Evolutionary conservation across 108 stramenopile genomes (phyloP), one percentile per base, ranked within the genome.

Genomic region (Cyclostephanos invisitatus): DNA sequence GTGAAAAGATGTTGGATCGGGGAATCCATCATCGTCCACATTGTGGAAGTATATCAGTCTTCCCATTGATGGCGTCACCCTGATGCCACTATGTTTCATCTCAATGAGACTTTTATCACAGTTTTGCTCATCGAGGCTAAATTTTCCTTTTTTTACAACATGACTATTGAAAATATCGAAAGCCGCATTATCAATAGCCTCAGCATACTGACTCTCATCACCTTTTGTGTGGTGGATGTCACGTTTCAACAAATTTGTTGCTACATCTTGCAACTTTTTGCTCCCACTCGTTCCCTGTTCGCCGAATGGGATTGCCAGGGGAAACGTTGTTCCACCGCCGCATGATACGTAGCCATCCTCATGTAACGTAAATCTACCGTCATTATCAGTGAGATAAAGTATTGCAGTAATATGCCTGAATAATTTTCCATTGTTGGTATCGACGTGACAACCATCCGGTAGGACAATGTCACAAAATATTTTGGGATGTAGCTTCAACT

Each of bases 341-440:
- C n/a, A n/a, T 5, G 32, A 50, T 21, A 71, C 48, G 36, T 27
- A 62, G n/a, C n/a, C n/a, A n/a, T n/a, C n/a, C n/a, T n/a, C n/a
- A n/a, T n/a, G n/a, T n/a, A n/a, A n/a, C n/a, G n/a, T n/a, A n/a
- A n/a, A n/a, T n/a, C n/a, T n/a, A n/a, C n/a, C n/a, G n/a, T n/a
- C n/a, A n/a, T n/a, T n/a, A 28, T 75, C 58, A 15, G 70, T 82
- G 27, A 82, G 72, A 66, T 82, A 82, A 24, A 82, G 62, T 40
- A 82, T 74, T 22, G 68, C 81, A 62, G 81, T 82, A 12, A 82
- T 53, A 40, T 82, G 73, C 2, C 81, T 64, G 57, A 82, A 82
- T 27, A 69, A 61, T 61, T 73, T 73, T 3, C 81, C 75, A 62
- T 82, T 82, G 49, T 82, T 82, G 14, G 73, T 82, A 40, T 82